Base-by-base conservation (phyloP, 2,329 filamentous ascomycete species). In the Ceratocystis ficicola region DNA sequence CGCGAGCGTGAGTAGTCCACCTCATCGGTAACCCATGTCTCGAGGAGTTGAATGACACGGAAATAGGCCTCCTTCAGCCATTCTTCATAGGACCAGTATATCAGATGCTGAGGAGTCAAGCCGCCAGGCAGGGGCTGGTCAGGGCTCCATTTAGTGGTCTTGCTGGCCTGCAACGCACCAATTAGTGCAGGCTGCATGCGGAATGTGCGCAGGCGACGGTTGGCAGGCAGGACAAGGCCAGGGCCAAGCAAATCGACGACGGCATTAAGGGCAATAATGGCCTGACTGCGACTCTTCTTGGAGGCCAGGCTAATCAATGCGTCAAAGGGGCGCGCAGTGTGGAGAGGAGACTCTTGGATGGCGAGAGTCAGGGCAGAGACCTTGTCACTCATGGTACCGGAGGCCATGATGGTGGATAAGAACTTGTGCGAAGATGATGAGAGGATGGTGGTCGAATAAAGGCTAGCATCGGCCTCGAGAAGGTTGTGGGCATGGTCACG, bases 61-160 rank as follows among this genome's bases (percentile, higher is more conserved):
- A 97, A 99, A 75, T 95, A 99, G 44, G 87, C 86, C 67, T 88
- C 86, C 78, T 99, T 99, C 66, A 99, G 78, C 88, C 93, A 96
- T 73, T 96, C 90, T 75, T 99, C 94, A 70, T 88, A 99, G 0
- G 86, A 86, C 93, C 93, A 99, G 20, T 85, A 80, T 22, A 99
- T 84, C 69, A 99, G 76, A 74, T 97, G 91, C 12, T 81, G 79
- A 70, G 89, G 84, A 50, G 88, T 85, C 30, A 97, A 77, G 59
- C 83, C 83, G 10, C 85, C 85, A 0, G 93, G 93, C 3, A 97
- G 77, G 52, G 81, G 78, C 68, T 91, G 84, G n/a, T 83, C 82
- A 15, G 78, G 73, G 20, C 79, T 83, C 92, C 92, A 96, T 15
- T 73, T 74, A 60, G 76, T 77, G 36, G 75, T 78, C 12, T 79